These are phyloP conservation scores for Heteromeles arbutifolia DNA, from an alignment of 306 rosid species.

Conservation along the genomic window DNA sequence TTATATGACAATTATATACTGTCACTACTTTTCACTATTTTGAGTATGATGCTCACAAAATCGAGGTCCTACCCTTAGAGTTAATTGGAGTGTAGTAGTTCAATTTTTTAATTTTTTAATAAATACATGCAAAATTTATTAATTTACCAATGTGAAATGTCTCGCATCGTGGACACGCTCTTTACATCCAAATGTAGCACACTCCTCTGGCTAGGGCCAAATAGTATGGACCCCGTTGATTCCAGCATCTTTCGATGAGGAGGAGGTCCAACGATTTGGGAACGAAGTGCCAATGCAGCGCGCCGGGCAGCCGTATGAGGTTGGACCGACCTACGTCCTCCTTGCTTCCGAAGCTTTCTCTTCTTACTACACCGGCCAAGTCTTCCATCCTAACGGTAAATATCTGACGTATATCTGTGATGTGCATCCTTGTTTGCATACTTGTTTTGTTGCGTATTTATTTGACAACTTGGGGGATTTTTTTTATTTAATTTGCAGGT, in stretches of 20 bases:
- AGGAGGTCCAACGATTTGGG: constrained; percentile 33
- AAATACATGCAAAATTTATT: too few relatives aligned
- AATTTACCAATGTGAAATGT: too few relatives aligned
- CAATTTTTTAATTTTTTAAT: too few relatives aligned
- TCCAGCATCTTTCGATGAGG: constrained; percentile 36
- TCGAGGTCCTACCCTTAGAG: too few relatives aligned
- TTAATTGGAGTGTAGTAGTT: too few relatives aligned
- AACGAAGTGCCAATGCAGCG: constrained; percentile 57
- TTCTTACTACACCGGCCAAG: constrained; percentile 64
- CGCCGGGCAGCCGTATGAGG: constrained; percentile 73
- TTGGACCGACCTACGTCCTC: constrained; percentile 62
- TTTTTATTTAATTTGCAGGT: constrained; percentile 27
- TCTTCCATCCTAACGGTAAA: constrained; percentile 71
- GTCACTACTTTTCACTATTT: too few relatives aligned
- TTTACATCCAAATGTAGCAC: too few relatives aligned
- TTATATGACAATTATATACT: too few relatives aligned
- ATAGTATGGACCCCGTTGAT: constrained; percentile 60
- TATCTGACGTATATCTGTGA: too few relatives aligned
- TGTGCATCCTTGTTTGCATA: neutral
- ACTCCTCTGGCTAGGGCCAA: too few relatives aligned
- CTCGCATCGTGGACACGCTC: too few relatives aligned
- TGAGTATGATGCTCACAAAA: too few relatives aligned
- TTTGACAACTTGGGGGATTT: neutral
- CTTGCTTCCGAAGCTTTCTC: constrained; percentile 63
- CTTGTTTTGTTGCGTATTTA: neutral